Evolutionary conservation across 2,329 filamentous ascomycete genomes (phyloP).

Genomic region (Chaetomiaceae sp.): DNA sequence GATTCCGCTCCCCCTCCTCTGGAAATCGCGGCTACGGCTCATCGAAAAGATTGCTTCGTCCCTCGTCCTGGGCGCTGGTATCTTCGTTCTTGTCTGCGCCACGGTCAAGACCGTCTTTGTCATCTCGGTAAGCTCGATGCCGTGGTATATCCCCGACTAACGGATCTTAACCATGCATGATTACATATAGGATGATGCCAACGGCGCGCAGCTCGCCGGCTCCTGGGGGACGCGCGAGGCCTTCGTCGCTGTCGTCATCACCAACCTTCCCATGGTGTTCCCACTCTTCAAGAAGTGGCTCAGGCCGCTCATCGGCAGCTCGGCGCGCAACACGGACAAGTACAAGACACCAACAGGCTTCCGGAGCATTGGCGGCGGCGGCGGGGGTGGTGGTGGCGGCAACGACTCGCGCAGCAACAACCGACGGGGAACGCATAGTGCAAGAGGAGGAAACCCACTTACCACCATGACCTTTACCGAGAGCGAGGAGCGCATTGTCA

Average conservation of each 20-base stretch:
- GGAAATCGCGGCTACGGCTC: conserved; percentile 30
- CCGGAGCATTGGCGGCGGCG: background rate
- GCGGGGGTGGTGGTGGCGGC: background rate
- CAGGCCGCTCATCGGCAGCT: conserved; percentile 33
- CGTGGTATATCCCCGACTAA: background rate
- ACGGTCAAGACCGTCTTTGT: conserved; percentile 35
- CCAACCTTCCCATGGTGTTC: conserved; percentile 38
- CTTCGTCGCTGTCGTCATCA: conserved; percentile 36
- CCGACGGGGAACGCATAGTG: background rate
- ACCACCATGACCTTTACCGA: conserved; percentile 15
- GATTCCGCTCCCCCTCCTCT: conserved; percentile 46
- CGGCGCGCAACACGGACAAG: conserved; percentile 35
- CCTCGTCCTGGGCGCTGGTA: conserved; percentile 33
- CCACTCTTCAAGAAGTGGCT: conserved; percentile 31
- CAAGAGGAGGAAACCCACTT: conserved; percentile 1
- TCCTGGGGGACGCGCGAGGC: conserved; percentile 35
- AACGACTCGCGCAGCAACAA: background rate
- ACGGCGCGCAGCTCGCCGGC: conserved; percentile 33
- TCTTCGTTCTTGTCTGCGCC: conserved; percentile 35
- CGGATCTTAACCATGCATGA: background rate
- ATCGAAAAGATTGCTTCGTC: conserved; percentile 34
- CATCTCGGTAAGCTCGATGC: conserved; percentile 26
- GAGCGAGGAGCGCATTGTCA: conserved; percentile 16
- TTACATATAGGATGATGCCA: conserved; percentile 15
- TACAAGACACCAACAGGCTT: conserved; percentile 32